Evolutionary conservation across 352 stramenopile species (phyloP).

Genomic region (Pythium dissotocum): DNA sequence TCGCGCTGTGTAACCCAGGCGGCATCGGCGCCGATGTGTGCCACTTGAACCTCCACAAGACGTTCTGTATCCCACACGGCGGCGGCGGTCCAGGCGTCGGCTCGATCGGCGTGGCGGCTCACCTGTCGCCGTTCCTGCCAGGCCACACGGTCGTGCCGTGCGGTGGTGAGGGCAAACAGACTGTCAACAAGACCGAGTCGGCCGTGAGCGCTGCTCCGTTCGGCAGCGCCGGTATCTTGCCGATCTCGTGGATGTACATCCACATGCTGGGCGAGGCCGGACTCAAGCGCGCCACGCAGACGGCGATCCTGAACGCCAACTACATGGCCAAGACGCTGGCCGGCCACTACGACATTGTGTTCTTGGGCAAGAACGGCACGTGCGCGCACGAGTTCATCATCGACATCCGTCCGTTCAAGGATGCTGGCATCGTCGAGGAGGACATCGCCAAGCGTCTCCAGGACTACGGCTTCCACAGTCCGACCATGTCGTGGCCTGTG

Average conservation of each 20-base stretch:
- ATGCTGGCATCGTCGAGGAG: constrained; percentile 94
- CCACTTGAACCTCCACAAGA: constrained; percentile 99
- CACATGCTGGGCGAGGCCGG: constrained; percentile 98
- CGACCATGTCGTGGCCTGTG: constrained; percentile 99
- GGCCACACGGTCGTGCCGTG: constrained; percentile 90
- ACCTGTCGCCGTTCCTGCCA: constrained; percentile 96
- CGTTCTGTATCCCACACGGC: constrained; percentile 99
- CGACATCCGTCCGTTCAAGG: constrained; percentile 97
- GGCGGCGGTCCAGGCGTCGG: constrained; percentile 95
- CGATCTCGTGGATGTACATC: constrained; percentile 99
- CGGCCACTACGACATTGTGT: constrained; percentile 96
- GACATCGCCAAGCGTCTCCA: constrained; percentile 99
- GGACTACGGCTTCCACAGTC: constrained; percentile 99
- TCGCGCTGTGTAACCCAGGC: constrained; percentile 96
- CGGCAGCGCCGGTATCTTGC: constrained; percentile 97
- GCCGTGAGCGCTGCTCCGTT: constrained; percentile 96
- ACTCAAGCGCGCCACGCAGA: constrained; percentile 91
- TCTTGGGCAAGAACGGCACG: constrained; percentile 95
- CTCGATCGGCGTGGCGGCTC: constrained; percentile 91
- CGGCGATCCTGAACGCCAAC: constrained; percentile 99
- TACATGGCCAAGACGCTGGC: constrained; percentile 98
- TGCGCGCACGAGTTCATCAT: constrained; percentile 99
- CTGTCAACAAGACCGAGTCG: constrained; percentile 72
- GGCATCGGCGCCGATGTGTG: constrained; percentile 98
- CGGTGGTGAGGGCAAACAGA: constrained; percentile 77